Conservation (phyloP, 805 yeast species). For the baker's yeast (Saccharomyces cerevisiae) region DNA sequence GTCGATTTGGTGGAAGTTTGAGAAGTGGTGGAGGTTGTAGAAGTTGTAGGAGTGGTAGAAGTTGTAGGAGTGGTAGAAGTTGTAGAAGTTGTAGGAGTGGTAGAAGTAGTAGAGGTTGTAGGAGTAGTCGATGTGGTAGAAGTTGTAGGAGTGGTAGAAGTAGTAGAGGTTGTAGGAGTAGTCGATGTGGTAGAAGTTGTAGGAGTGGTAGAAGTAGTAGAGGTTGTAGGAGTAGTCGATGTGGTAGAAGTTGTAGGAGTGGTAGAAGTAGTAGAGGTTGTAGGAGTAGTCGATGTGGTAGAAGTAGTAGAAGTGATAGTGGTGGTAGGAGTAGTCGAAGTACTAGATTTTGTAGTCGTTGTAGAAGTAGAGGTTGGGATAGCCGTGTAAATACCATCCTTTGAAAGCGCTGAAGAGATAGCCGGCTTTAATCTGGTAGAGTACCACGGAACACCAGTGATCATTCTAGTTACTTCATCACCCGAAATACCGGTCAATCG, state of each 20-base stretch:
- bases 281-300: background rate
- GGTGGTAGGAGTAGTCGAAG: conserved; percentile 1
- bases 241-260: background rate
- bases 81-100: no score
- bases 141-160: conserved; percentile 1
- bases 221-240: background rate
- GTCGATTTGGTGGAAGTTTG: background rate
- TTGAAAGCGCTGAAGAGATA: background rate
- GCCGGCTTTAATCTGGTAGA: conserved; percentile 18
- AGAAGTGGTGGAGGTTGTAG: background rate
- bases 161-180: background rate
- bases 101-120: background rate
- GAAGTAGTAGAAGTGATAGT: background rate
- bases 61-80: no score
- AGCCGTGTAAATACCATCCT: conserved; percentile 1
- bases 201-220: conserved; percentile 3
- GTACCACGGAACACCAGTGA: conserved; percentile 31
- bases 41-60: background rate
- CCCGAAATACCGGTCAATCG: background rate
- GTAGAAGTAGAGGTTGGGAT: conserved; percentile 2
- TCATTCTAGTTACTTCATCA: conserved; percentile 18
- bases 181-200: background rate
- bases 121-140: background rate
- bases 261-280: conserved; percentile 1
- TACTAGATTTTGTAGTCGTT: conserved; percentile 1